Base-by-base conservation (phyloP, 352 stramenopile species). In the Phytophthora pini region DNA sequence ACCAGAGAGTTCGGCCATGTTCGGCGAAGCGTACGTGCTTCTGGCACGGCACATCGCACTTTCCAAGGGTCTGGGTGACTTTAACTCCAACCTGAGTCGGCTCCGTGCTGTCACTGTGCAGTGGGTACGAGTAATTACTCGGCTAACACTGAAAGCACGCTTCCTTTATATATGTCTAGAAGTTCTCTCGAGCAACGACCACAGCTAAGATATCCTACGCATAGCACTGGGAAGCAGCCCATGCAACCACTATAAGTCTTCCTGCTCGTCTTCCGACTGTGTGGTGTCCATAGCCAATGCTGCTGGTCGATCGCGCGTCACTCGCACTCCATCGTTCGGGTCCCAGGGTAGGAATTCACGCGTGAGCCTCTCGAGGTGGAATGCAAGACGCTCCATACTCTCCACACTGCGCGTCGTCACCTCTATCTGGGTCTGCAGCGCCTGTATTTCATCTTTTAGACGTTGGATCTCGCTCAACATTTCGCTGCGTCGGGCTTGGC, bases 381-480 rank as follows among this genome's bases (percentile, higher is more conserved):
- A 60, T 8, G 69, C 70, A 50, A 87, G 61, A 1, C 56, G 72
- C 38, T 82, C 72, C 48, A 84, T 77, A 17, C 48, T 68, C 53
- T 72, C 66, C 12, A 87, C 56, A 26, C 53, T 76, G 39, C 67
- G 72, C 29, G 59, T 68, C 15, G 75, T 82, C 49, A 66, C 55
- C 41, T 84, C 67, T 20, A 84, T 64, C 46, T 81, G 65, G 9
- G 56, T 47, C 51, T 87, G 55, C 4, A 87, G 55, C 5, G 43
- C 39, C 46, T 56, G 40, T 26, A 74, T 70, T n/a, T 75, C 52
- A 6, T 61, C 52, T 13, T 72, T 73, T 17, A 84, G 58, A 10
- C 62, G 73, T 26, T 32, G 27, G 51, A 84, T 69, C 56, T 87
- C 75, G 3, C 74, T 62, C 34, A 77, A 15, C 49, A 87, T 54